These are phyloP conservation scores for Chrysosporium keratinophilum DNA, from an alignment of 2,329 filamentous ascomycete genomes.

Conservation along the genomic window DNA sequence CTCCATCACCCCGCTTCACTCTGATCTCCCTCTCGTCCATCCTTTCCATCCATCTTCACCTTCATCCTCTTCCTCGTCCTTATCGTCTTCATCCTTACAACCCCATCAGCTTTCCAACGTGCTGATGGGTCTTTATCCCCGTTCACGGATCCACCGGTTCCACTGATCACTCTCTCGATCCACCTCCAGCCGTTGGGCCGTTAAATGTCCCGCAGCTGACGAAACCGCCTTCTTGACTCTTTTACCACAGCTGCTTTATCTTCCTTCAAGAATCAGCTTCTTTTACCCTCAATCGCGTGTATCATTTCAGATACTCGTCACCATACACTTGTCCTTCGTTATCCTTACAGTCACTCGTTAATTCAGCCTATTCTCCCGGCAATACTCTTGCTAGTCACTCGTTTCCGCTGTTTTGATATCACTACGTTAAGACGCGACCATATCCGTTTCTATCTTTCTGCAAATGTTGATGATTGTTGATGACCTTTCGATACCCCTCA, in stretches of 20 bases:
- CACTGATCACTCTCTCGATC: background rate
- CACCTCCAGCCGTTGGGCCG: background rate
- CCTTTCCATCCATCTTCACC: background rate
- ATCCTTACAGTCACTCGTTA: conserved; percentile 4
- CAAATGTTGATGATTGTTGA: conserved; percentile 1
- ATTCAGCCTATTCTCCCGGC: background rate
- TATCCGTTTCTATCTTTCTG: background rate
- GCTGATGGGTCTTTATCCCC: background rate
- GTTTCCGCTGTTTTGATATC: background rate
- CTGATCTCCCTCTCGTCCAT: background rate
- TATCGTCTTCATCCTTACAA: background rate
- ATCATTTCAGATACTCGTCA: no score
- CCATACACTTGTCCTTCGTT: no score
- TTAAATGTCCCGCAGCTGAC: conserved; percentile 4
- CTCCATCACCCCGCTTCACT: background rate
- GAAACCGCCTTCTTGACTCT: background rate
- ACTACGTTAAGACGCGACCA: background rate
- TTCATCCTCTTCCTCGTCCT: background rate
- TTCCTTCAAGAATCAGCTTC: background rate
- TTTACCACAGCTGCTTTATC: background rate
- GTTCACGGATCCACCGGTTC: conserved; percentile 5
- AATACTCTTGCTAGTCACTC: background rate
- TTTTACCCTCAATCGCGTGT: background rate
- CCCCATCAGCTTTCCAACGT: background rate
- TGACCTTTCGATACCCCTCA: background rate